These are phyloP conservation scores for Phytopythium oedochilum DNA, from an alignment of 352 stramenopile genomes.

Conservation along the genomic window DNA sequence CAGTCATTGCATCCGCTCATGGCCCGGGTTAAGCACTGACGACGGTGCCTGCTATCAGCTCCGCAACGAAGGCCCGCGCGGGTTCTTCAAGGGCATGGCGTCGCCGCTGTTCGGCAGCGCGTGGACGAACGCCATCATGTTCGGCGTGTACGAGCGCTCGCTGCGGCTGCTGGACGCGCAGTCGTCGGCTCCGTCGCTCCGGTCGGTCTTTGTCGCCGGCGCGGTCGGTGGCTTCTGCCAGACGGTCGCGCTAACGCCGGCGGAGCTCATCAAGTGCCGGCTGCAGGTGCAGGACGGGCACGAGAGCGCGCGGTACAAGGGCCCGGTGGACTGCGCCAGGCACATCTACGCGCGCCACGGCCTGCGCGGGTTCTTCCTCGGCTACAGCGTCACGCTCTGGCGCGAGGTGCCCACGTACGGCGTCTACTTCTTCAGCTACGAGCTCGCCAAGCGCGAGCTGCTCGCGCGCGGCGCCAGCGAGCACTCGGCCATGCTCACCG, in stretches of 20 bases:
- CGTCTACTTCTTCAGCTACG: constrained; percentile 84
- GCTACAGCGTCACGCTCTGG: constrained; percentile 68
- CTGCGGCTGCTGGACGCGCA: constrained; percentile 58
- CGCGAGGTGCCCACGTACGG: constrained; percentile 80
- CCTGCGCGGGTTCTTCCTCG: constrained; percentile 60
- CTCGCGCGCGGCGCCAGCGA: constrained; percentile 43
- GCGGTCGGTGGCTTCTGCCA: constrained; percentile 74
- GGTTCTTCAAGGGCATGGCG: constrained; percentile 84
- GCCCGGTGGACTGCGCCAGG: constrained; percentile 69
- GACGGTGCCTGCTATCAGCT: background rate
- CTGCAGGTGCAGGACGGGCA: constrained; percentile 78
- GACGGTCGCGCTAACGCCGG: constrained; percentile 64
- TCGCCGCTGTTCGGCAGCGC: constrained; percentile 80
- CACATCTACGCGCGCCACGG: constrained; percentile 65
- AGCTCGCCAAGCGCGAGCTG: constrained; percentile 73
- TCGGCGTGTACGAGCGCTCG: constrained; percentile 74
- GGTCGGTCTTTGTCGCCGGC: constrained; percentile 68
- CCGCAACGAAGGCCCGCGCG: constrained; percentile 59
- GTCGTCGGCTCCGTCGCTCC: constrained; percentile 40
- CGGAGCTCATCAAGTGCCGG: constrained; percentile 82
- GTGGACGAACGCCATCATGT: constrained; percentile 86
- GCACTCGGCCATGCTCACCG: constrained; percentile 77
- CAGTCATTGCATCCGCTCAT: too few species aligned
- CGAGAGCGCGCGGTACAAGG: constrained; percentile 33
- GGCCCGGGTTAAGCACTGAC: background rate